These are phyloP conservation scores for Daldinia childiae DNA, from an alignment of 495 filamentous ascomycete genomes.

Conservation along the genomic window DNA sequence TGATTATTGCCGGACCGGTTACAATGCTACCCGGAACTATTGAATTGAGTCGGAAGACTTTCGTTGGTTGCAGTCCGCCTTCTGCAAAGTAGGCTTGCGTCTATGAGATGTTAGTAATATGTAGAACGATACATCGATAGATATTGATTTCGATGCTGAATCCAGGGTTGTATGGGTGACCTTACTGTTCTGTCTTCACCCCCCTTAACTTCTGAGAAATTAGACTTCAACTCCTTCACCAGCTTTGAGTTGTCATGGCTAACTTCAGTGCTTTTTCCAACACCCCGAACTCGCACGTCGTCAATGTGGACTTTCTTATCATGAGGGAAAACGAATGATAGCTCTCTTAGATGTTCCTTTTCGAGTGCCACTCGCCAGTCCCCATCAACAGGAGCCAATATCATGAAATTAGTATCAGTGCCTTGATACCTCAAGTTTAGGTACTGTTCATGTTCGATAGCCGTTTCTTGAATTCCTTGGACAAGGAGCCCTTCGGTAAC, in stretches of 20 bases:
- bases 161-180: conserved; percentile 53
- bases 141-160: conserved; percentile 18
- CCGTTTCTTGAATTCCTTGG: conserved; percentile 74
- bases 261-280: conserved; percentile 75
- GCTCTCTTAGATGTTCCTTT: conserved; percentile 73
- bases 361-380: conserved; percentile 77
- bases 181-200: conserved; percentile 71
- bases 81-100: conserved; percentile 68
- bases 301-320: conserved; percentile 70
- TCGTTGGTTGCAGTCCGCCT: conserved; percentile 73
- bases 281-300: conserved; percentile 87
- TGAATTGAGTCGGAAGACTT: conserved; percentile 75
- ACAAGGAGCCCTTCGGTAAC: conserved; percentile 66
- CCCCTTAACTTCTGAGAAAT: conserved; percentile 59
- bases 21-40: conserved; percentile 72
- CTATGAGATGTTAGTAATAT: conserved; percentile 47
- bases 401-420: conserved; percentile 91
- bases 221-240: conserved; percentile 69
- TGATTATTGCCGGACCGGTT: conserved; percentile 79
- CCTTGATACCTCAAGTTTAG: conserved; percentile 89
- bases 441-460: conserved; percentile 79
- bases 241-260: conserved; percentile 46
- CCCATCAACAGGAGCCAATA: conserved; percentile 67
- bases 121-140: no score
- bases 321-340: conserved; percentile 63